Conservation (phyloP, 495 filamentous ascomycete genomes). For the Diplogelasinospora grovesii region DNA sequence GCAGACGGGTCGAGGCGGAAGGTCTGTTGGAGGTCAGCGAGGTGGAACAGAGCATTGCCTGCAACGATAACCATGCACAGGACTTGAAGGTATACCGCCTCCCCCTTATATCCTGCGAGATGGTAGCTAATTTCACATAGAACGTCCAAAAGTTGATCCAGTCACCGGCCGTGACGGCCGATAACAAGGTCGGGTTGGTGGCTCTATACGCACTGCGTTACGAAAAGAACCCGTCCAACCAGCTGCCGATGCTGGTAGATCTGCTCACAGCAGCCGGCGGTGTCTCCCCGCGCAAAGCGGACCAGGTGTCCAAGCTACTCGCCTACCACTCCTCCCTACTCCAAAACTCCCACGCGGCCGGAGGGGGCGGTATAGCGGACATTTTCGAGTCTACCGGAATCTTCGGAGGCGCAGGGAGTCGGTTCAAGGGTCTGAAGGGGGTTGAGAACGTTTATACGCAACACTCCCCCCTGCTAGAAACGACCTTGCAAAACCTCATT, state of each 20-base stretch:
- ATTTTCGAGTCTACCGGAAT: conserved; percentile 88
- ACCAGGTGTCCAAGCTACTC: conserved; percentile 69
- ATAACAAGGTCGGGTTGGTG: conserved; percentile 80
- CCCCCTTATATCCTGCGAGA: background rate
- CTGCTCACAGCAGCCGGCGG: conserved; percentile 70
- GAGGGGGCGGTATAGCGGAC: conserved; percentile 64
- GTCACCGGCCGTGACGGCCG: conserved; percentile 60
- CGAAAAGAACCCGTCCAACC: conserved; percentile 72
- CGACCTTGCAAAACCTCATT: conserved; percentile 83
- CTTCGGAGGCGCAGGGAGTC: conserved; percentile 80
- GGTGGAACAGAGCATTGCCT: conserved; percentile 92
- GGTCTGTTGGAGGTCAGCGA: conserved; percentile 89
- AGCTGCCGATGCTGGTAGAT: conserved; percentile 75
- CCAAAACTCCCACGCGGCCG: conserved; percentile 54
- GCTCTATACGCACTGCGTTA: conserved; percentile 92
- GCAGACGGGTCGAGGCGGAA: conserved; percentile 75
- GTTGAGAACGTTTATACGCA: conserved; percentile 99
- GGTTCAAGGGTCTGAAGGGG: conserved; percentile 91
- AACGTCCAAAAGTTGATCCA: conserved; percentile 79
- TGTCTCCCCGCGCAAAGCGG: conserved; percentile 64
- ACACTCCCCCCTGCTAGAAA: conserved; percentile 83
- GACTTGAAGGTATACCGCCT: conserved; percentile 65
- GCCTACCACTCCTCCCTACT: conserved; percentile 80
- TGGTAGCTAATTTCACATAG: conserved; percentile 31
- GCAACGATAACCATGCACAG: conserved; percentile 84